Conservation (phyloP, 169 alveolate genomes). For the Fabrea salina region DNA sequence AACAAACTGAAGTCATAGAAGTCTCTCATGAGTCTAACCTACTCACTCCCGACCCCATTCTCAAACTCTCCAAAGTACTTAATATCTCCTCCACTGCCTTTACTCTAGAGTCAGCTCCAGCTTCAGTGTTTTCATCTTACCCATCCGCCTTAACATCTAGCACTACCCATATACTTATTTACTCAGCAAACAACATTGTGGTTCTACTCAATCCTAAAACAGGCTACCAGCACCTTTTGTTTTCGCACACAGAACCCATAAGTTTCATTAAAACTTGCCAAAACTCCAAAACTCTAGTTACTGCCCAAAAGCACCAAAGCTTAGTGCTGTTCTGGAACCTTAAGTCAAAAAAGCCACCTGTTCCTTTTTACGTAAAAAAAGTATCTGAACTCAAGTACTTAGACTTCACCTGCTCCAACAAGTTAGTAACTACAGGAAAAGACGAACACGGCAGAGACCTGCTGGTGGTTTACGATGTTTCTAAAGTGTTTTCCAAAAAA, state of each 20-base stretch:
- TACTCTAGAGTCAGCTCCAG: background rate
- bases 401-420: background rate
- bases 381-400: background rate
- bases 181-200: background rate
- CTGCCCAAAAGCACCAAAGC: background rate
- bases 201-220: background rate
- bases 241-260: background rate
- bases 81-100: background rate
- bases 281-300: background rate
- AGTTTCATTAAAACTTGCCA: background rate
- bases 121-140: background rate
- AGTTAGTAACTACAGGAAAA: slow-evolving; percentile 37
- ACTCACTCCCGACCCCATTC: slow-evolving; percentile 23
- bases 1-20: too few species aligned
- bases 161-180: background rate
- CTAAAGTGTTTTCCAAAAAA: slow-evolving; percentile 30
- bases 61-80: background rate
- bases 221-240: background rate
- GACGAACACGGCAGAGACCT: slow-evolving; percentile 52
- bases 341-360: background rate
- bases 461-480: slow-evolving; percentile 36
- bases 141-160: background rate
- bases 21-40: too few species aligned
- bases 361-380: background rate
- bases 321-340: background rate